These are phyloP conservation scores for Discostella stelligeroides DNA, from an alignment of 108 stramenopile genomes.

Conservation along the genomic window DNA sequence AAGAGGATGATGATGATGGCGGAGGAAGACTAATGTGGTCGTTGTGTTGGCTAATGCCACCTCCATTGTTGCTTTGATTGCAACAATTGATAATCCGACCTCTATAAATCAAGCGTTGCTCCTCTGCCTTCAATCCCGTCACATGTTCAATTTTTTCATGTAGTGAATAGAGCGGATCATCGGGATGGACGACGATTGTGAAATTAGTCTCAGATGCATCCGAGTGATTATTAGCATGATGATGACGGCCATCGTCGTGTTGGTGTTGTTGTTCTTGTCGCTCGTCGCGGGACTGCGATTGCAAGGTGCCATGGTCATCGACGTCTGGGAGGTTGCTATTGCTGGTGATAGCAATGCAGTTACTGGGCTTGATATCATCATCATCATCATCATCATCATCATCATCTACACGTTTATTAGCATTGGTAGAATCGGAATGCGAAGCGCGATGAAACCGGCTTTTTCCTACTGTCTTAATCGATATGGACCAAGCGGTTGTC, in stretches of 20 bases:
- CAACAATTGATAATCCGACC: constrained; percentile 65
- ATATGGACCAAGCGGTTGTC: constrained; percentile 48
- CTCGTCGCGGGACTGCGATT: background rate
- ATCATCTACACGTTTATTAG: background rate
- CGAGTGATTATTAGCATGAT: background rate
- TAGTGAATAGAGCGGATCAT: constrained; percentile 57
- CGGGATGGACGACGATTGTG: constrained; percentile 61
- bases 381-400: constrained; percentile 1
- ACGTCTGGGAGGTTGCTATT: too few species aligned
- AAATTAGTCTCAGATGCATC: constrained; percentile 39
- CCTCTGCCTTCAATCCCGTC: constrained; percentile 73
- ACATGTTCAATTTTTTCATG: constrained; percentile 57
- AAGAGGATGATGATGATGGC: background rate
- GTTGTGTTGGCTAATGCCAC: too few species aligned
- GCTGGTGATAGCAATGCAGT: too few species aligned
- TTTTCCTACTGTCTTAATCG: constrained; percentile 63
- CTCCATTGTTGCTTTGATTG: background rate
- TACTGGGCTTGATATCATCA: background rate
- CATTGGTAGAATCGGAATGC: background rate
- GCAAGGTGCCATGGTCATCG: too few species aligned
- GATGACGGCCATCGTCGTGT: background rate
- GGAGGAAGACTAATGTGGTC: too few species aligned
- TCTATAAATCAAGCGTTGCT: constrained; percentile 84
- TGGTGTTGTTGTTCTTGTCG: background rate
- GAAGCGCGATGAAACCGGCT: background rate